These are phyloP conservation scores for Pythium monospermum DNA, from an alignment of 352 stramenopile species.

Conservation along the genomic window DNA sequence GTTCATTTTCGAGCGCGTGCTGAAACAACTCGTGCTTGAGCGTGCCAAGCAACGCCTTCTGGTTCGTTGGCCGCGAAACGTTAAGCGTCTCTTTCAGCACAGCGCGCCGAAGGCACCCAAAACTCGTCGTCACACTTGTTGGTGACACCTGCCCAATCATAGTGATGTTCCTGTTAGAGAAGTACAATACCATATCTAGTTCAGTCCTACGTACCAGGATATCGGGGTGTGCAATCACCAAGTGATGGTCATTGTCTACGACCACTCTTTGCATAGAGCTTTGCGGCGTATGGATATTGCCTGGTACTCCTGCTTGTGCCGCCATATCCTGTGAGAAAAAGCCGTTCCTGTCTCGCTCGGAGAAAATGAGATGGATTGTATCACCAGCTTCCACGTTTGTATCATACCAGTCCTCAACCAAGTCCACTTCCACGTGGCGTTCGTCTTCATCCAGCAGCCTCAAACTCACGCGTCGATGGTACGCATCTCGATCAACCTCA, in stretches of 20 bases:
- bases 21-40: constrained; percentile 86
- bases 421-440: constrained; percentile 44
- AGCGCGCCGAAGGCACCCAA: constrained; percentile 60
- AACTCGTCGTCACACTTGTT: constrained; percentile 75
- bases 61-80: constrained; percentile 47
- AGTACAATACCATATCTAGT: background rate
- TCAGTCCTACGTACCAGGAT: constrained; percentile 44
- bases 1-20: constrained; percentile 33
- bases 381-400: constrained; percentile 63
- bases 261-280: background rate
- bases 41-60: constrained; percentile 65
- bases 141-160: constrained; percentile 79
- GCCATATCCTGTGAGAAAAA: constrained; percentile 32
- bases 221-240: constrained; percentile 70
- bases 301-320: background rate
- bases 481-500: constrained; percentile 50
- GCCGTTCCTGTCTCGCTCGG: constrained; percentile 33
- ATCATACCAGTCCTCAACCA: constrained; percentile 77
- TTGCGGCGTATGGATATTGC: background rate
- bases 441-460: constrained; percentile 67
- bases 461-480: constrained; percentile 47
- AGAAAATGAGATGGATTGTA: constrained; percentile 77
- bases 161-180: no score
- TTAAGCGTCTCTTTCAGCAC: constrained; percentile 63
- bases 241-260: constrained; percentile 37